Evolutionary conservation across 148 eudicot species (phyloP), one percentile per base, ranked within the genome.

Genomic region (Suaeda aralocaspica): DNA sequence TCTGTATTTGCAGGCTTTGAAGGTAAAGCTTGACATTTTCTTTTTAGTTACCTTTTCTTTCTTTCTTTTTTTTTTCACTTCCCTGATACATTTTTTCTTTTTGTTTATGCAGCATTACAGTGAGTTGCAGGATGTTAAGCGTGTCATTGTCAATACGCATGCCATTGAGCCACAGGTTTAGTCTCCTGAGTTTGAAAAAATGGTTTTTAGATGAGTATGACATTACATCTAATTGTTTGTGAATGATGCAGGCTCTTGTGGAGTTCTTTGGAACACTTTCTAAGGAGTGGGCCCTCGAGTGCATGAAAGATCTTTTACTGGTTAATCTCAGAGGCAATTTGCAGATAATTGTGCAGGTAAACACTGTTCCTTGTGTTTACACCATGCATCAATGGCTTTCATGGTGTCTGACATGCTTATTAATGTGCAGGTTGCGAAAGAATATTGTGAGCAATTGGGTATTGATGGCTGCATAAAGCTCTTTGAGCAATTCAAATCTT

Each of bases 321-420:
- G 96, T 90, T 68, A 93, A 93, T 84, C 81, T 90, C 41, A 84
- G 96, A 79, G 98, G 96, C 74, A 93, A 93, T 79, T 87, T 93
- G 82, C 98, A 93, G 85, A 93, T 93, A 65, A 93, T 93, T 85
- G 98, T 93, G 68, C 98, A 93, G 92, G 98, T 90, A 84, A 46
- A 41, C 50, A 29, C 30, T 56, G 15, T 69, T 48, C 41, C 71
- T 65, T 26, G 4, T 30, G 34, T 44, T 11, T 14, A 9, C 34
- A 9, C 24, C 21, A 34, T 31, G 19, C 15, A 19, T 26, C 25
- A 9, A 39, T n/a, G 26, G 28, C 30, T 18, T 64, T 31, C 7
- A 46, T 29, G n/a, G 33, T 56, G 11, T 25, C 63, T 49, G 33
- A 63, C 52, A 21, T 61, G 53, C 18, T 36, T 3, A 3, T 4